Evolutionary conservation across 169 alveolate species (phyloP).

Genomic region (Plasmodium adleri): DNA sequence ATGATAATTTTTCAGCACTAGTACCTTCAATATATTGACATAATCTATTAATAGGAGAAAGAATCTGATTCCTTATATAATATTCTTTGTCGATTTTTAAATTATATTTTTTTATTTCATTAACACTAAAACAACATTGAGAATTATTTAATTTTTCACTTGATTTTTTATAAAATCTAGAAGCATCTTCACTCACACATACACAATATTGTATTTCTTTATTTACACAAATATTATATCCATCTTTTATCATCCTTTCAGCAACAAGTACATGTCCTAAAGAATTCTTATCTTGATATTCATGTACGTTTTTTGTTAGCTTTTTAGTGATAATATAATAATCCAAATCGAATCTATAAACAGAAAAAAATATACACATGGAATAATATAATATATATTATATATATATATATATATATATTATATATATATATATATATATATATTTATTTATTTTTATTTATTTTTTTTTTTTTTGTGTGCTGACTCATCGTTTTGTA

Average conservation of each 20-base stretch:
- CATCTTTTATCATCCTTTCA: slow-evolving; percentile 88
- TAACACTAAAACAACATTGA: slow-evolving; percentile 91
- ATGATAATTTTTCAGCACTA: slow-evolving; percentile 83
- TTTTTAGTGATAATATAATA: slow-evolving; percentile 58
- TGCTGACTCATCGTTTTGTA: slow-evolving; percentile 84
- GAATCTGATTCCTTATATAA: slow-evolving; percentile 94
- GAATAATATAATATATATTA: too few species aligned
- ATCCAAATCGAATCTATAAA: slow-evolving; percentile 62
- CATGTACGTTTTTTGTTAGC: slow-evolving; percentile 80
- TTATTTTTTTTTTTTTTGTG: too few species aligned
- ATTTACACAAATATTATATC: slow-evolving; percentile 90
- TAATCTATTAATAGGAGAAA: slow-evolving; percentile 93
- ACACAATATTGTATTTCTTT: slow-evolving; percentile 94
- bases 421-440: too few species aligned
- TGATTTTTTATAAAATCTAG: slow-evolving; percentile 17
- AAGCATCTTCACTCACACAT: slow-evolving; percentile 85
- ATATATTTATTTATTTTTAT: too few species aligned
- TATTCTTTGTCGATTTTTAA: slow-evolving; percentile 90
- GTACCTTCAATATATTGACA: slow-evolving; percentile 93
- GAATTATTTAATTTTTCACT: slow-evolving; percentile 80
- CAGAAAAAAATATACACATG: neutral
- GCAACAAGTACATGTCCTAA: slow-evolving; percentile 97
- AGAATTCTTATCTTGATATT: slow-evolving; percentile 92
- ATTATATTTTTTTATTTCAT: slow-evolving; percentile 89
- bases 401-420: too few species aligned